A percentile compares a stretch with the other conserved stretches of the same genome.
Conservation (phyloP, 805 yeast species). For the Naumovozyma dairenensis region DNA sequence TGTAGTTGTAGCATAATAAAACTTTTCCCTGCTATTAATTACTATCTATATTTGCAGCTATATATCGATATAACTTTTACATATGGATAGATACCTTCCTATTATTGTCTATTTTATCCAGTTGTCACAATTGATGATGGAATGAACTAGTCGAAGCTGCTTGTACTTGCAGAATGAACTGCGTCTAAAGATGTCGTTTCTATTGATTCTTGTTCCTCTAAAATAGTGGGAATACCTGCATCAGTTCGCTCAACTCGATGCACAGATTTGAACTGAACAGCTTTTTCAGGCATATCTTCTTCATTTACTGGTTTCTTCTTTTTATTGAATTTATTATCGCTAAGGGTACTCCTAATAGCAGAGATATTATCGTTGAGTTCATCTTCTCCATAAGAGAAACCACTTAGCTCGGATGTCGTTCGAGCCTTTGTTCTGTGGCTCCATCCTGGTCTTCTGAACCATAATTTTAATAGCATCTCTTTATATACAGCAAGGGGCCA, state of each 20-base stretch:
- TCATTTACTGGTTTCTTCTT: slow-evolving; percentile 9
- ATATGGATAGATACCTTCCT: too few relatives aligned
- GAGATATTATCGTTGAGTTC: slow-evolving; percentile 9
- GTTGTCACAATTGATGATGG: too few relatives aligned
- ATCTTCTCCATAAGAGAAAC: slow-evolving; percentile 20
- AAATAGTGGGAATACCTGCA: slow-evolving; percentile 26
- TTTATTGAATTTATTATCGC: slow-evolving; percentile 9
- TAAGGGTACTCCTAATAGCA: slow-evolving; percentile 5
- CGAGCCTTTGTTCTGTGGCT: slow-evolving; percentile 19
- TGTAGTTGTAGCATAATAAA: too few relatives aligned
- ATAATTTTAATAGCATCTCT: slow-evolving; percentile 10
- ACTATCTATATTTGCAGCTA: too few relatives aligned
- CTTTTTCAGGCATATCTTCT: slow-evolving; percentile 6
- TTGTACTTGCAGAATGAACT: too few relatives aligned
- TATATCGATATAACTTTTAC: too few relatives aligned
- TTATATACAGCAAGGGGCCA: slow-evolving; percentile 25
- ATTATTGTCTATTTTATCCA: too few relatives aligned
- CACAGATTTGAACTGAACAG: slow-evolving; percentile 26
- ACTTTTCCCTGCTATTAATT: too few relatives aligned
- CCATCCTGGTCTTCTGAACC: slow-evolving; percentile 29
- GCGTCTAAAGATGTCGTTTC: slow-evolving; percentile 19
- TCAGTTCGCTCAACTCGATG: slow-evolving; percentile 16
- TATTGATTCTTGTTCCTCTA: slow-evolving; percentile 22
- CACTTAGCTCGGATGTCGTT: slow-evolving; percentile 22
- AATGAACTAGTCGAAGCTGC: too few relatives aligned